These are phyloP conservation scores for Fremontodendron californicum DNA, from an alignment of 345 rosid genomes.

Conservation along the genomic window DNA sequence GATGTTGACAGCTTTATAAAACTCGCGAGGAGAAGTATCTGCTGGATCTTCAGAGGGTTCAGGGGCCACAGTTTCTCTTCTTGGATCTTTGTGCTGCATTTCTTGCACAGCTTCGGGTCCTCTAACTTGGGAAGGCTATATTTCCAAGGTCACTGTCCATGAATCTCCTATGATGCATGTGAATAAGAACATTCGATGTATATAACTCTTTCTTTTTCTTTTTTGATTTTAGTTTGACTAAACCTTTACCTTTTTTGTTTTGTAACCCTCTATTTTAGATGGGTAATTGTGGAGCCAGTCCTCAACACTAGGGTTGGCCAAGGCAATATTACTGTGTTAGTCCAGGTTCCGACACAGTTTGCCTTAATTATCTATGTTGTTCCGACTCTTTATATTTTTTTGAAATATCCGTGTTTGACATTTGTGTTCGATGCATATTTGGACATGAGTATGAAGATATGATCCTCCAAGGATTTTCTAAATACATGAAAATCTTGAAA, in stretches of 20 bases:
- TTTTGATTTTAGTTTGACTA: not conserved
- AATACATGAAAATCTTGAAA: too few relatives aligned
- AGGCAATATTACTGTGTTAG: constrained; percentile 5
- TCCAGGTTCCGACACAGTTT: constrained; percentile 7
- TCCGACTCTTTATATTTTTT: too few relatives aligned
- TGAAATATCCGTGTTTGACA: too few relatives aligned
- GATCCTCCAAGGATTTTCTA: too few relatives aligned
- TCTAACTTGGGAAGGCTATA: constrained; percentile 30
- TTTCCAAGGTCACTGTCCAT: constrained; percentile 6
- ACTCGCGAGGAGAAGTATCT: constrained; percentile 80
- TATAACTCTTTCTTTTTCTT: constrained; percentile 10
- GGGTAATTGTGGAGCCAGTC: constrained; percentile 28
- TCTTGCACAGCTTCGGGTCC: constrained; percentile 77
- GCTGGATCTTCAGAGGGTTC: constrained; percentile 79
- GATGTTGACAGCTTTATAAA: constrained; percentile 72
- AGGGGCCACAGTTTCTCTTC: constrained; percentile 85
- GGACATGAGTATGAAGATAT: too few relatives aligned
- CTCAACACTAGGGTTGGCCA: constrained; percentile 5
- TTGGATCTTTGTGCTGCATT: constrained; percentile 93
- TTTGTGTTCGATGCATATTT: too few relatives aligned
- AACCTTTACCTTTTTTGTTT: not conserved
- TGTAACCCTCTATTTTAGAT: constrained; percentile 28
- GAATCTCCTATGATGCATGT: constrained; percentile 24
- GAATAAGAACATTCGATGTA: constrained; percentile 27
- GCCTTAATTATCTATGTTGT: too few relatives aligned